Conservation (phyloP, 2,329 filamentous ascomycete genomes). For the Exserohilum turcica region DNA sequence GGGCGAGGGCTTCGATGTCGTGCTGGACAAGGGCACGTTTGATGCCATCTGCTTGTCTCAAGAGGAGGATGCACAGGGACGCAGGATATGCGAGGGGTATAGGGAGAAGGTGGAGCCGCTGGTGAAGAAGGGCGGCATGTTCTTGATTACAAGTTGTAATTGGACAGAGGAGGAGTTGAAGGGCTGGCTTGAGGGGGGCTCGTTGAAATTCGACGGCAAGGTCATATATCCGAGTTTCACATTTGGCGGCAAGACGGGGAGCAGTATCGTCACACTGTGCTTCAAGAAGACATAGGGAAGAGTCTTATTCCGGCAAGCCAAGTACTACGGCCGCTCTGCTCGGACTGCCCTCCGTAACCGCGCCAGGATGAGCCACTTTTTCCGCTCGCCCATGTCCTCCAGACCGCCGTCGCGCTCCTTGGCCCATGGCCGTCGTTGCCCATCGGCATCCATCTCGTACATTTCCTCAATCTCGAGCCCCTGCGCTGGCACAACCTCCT, state of each 20-base stretch:
- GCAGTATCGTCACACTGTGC: conserved; percentile 85
- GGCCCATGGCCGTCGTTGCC: conserved; percentile 65
- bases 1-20: conserved; percentile 75
- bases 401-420: conserved; percentile 60
- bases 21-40: conserved; percentile 98
- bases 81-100: conserved; percentile 76
- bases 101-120: conserved; percentile 69
- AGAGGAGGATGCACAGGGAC: conserved; percentile 57
- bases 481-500: conserved; percentile 54
- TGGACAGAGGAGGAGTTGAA: conserved; percentile 91
- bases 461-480: conserved; percentile 66
- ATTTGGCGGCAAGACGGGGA: conserved; percentile 86
- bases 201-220: conserved; percentile 66
- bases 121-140: conserved; percentile 71
- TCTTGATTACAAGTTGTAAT: conserved; percentile 94
- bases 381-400: conserved; percentile 67
- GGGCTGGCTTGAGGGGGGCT: conserved; percentile 70
- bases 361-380: conserved; percentile 72
- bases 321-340: background rate
- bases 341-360: conserved; percentile 33
- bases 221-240: conserved; percentile 85
- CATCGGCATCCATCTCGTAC: conserved; percentile 72
- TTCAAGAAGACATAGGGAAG: conserved; percentile 63
- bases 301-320: background rate
- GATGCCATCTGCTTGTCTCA: conserved; percentile 84